A percentile compares a stretch with the other conserved stretches of the same genome.
Evolutionary conservation across 176 grass and related monocot species (phyloP).

Genomic region (Cocos nucifera): DNA sequence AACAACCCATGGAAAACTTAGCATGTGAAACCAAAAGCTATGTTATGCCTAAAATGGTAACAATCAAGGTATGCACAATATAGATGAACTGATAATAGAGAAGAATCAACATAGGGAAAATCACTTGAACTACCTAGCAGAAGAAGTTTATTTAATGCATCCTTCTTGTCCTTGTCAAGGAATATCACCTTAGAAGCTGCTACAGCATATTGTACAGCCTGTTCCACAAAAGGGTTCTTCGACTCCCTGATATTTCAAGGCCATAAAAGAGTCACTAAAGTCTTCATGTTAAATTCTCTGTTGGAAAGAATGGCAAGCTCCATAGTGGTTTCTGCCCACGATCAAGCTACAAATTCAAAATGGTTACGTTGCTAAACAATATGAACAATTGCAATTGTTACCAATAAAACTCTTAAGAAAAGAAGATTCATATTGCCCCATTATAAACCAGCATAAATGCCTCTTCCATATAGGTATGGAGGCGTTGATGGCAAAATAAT

Average conservation of each 20-base stretch:
- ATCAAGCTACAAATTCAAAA: no score
- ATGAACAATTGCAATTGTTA: neutral
- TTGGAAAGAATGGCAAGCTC: neutral
- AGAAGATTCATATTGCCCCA: neutral
- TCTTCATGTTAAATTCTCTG: neutral
- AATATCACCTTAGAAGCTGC: constrained; percentile 53
- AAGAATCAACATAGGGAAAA: constrained; percentile 1
- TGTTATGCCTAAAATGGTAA: neutral
- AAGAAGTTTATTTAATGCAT: constrained; percentile 58
- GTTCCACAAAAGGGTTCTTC: constrained; percentile 83
- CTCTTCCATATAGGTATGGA: no score
- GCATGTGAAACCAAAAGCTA: neutral
- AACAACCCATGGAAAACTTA: neutral
- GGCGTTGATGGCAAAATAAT: no score
- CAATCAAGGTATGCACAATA: neutral
- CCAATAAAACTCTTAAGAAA: neutral
- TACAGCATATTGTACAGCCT: constrained; percentile 69
- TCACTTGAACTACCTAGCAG: constrained; percentile 44
- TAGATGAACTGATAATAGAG: neutral
- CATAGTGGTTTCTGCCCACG: neutral
- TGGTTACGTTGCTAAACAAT: no score
- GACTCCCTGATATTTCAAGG: constrained; percentile 33
- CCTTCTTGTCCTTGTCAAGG: constrained; percentile 42
- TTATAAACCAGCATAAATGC: no score
- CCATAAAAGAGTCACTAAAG: no score